A percentile compares a stretch with the other conserved stretches of the same genome.
Conservation (phyloP, 2,329 filamentous ascomycete species). For the Colletotrichum incanum region DNA sequence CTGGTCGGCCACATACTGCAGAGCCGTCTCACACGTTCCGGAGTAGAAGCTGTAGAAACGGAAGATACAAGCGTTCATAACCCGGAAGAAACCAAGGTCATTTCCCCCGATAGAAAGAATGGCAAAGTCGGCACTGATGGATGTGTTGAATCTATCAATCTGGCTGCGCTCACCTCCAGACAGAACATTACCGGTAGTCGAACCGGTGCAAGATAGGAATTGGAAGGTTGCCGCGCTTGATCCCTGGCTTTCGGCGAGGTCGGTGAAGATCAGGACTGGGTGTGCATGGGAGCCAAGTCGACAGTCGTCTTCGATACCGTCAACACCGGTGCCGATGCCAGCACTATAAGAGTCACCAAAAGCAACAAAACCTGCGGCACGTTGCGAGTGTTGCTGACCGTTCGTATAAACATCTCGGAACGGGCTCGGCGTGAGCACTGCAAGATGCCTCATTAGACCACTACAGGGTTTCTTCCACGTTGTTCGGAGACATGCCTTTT, state of each 20-base stretch:
- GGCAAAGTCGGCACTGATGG: constrained; percentile 58
- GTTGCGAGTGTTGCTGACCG: background rate
- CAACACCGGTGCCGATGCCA: constrained; percentile 62
- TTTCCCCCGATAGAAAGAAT: constrained; percentile 65
- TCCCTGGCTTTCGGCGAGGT: constrained; percentile 51
- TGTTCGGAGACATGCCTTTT: constrained; percentile 22
- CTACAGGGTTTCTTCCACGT: background rate
- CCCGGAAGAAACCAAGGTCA: constrained; percentile 65
- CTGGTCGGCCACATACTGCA: constrained; percentile 53
- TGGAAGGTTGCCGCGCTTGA: constrained; percentile 55
- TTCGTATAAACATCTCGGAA: background rate
- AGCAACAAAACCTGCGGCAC: constrained; percentile 53
- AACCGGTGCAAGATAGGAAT: constrained; percentile 64
- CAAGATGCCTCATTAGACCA: constrained; percentile 10
- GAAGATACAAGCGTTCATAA: constrained; percentile 67
- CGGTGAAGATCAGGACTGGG: constrained; percentile 56
- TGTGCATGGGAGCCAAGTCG: constrained; percentile 61
- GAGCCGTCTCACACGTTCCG: constrained; percentile 60
- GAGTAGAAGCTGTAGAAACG: constrained; percentile 65
- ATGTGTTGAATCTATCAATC: constrained; percentile 59
- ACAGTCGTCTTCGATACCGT: constrained; percentile 59
- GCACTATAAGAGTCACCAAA: constrained; percentile 65
- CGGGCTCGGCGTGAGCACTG: constrained; percentile 6
- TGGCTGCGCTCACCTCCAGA: constrained; percentile 56
- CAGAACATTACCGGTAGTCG: constrained; percentile 59